Percentiles rank a stretch among this genome's conserved stretches.
Conservation (phyloP, 371 early-diverging fungal species). For the Mycotypha africana region DNA sequence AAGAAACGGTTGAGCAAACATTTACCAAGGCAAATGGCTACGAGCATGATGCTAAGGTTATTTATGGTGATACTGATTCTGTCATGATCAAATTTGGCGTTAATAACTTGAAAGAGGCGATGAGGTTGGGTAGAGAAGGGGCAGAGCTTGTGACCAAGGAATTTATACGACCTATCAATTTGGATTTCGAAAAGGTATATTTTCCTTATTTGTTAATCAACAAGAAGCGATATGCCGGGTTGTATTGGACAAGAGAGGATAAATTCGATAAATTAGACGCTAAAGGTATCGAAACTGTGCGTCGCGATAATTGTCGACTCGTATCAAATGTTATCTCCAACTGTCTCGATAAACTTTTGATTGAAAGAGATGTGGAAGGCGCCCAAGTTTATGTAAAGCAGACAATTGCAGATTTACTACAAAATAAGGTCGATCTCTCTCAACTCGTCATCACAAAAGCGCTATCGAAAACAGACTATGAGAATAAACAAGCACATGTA, state of each 20-base stretch:
- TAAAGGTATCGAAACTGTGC: conserved; percentile 99
- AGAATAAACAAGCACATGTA: conserved; percentile 96
- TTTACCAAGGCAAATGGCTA: conserved; percentile 88
- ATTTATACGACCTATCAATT: conserved; percentile 94
- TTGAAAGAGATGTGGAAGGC: conserved; percentile 88
- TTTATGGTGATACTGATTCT: conserved; percentile 99
- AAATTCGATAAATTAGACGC: conserved; percentile 96
- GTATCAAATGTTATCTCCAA: conserved; percentile 94
- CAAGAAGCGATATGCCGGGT: conserved; percentile 99
- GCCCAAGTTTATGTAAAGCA: conserved; percentile 90
- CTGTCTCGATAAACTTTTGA: conserved; percentile 88
- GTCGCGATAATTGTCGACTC: conserved; percentile 98
- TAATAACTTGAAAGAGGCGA: conserved; percentile 73
- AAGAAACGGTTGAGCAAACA: conserved; percentile 82
- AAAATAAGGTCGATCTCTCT: conserved; percentile 97
- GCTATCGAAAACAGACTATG: conserved; percentile 95
- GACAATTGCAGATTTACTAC: conserved; percentile 90
- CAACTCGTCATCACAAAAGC: conserved; percentile 98
- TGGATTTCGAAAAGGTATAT: conserved; percentile 99
- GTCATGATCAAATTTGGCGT: conserved; percentile 99
- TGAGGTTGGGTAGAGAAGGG: conserved; percentile 87
- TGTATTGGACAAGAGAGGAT: conserved; percentile 95
- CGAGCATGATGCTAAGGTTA: conserved; percentile 86
- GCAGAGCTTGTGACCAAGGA: conserved; percentile 82
- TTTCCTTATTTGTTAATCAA: conserved; percentile 98